Evolutionary conservation across 2,329 filamentous ascomycete genomes (phyloP).

Genomic region (Pezicula carpinea): DNA sequence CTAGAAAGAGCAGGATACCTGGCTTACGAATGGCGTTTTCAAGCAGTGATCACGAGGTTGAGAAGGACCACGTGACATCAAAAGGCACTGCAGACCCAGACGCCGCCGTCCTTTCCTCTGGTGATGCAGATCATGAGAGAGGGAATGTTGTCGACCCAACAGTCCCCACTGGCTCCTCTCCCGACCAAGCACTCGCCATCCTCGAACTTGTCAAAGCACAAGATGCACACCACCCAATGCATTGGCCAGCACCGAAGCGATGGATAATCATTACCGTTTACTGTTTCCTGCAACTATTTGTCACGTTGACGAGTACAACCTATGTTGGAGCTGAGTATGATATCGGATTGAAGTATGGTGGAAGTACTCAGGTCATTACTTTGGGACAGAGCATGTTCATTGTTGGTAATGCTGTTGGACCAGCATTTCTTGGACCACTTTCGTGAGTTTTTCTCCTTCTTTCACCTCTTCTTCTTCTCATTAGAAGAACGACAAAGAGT

Average conservation of each 20-base stretch:
- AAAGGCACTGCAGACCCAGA: neutral
- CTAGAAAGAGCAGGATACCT: too few species aligned
- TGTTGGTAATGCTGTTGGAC: slow-evolving; percentile 37
- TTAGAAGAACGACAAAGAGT: too few species aligned
- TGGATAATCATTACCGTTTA: slow-evolving; percentile 20
- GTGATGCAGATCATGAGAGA: neutral
- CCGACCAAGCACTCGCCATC: slow-evolving; percentile 12
- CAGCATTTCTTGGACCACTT: slow-evolving; percentile 36
- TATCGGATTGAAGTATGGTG: slow-evolving; percentile 33
- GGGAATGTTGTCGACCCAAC: neutral
- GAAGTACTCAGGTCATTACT: slow-evolving; percentile 32
- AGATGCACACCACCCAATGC: slow-evolving; percentile 24
- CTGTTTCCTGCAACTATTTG: slow-evolving; percentile 31
- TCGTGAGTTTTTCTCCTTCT: slow-evolving; percentile 26
- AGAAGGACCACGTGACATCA: neutral
- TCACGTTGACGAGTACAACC: slow-evolving; percentile 34
- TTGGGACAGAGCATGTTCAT: slow-evolving; percentile 39
- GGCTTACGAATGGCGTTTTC: neutral
- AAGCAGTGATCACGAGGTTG: neutral
- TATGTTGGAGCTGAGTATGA: slow-evolving; percentile 35
- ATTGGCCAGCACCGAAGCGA: slow-evolving; percentile 23
- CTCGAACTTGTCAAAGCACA: slow-evolving; percentile 21
- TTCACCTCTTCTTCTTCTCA: neutral
- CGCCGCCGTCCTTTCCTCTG: neutral
- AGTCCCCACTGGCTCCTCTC: neutral